phyloP scores from a whole-genome alignment of 2,329 filamentous ascomycete species.

The Sporothrix pseudoabietina region DNA sequence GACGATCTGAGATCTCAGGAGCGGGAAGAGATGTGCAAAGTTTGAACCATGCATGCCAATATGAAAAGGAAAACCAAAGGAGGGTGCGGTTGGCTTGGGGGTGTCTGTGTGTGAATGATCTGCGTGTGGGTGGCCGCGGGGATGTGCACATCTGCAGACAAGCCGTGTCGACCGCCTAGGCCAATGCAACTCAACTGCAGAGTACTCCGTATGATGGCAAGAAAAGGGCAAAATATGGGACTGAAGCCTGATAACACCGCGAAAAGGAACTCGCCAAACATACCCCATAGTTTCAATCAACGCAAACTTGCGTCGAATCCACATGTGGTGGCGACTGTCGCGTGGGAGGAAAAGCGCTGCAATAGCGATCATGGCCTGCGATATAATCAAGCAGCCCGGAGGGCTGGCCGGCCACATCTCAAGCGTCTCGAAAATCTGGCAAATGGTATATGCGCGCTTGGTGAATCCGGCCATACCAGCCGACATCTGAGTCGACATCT shows the following conservation, averaged over 20 bases:
- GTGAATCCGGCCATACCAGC: slow-evolving; percentile 53
- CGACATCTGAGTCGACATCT: slow-evolving; percentile 25
- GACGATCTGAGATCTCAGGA: neutral
- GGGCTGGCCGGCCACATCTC: slow-evolving; percentile 71
- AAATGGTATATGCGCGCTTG: slow-evolving; percentile 67
- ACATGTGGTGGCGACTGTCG: slow-evolving; percentile 71
- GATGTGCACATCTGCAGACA: neutral
- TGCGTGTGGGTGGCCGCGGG: neutral
- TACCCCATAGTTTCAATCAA: slow-evolving; percentile 60
- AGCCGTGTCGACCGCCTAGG: neutral
- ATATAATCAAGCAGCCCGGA: slow-evolving; percentile 68
- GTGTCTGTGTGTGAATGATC: slow-evolving; percentile 14
- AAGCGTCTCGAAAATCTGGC: slow-evolving; percentile 78
- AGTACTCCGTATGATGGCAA: neutral
- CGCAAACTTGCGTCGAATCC: slow-evolving; percentile 79
- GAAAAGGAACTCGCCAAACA: slow-evolving; percentile 1
- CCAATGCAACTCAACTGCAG: neutral
- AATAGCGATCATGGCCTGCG: slow-evolving; percentile 76
- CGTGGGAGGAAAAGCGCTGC: slow-evolving; percentile 77
- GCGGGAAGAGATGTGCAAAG: neutral
- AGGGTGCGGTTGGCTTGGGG: neutral
- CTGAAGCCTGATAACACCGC: neutral
- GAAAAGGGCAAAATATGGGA: neutral
- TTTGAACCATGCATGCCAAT: neutral
- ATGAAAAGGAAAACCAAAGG: neutral